Percentiles rank a stretch among this genome's conserved stretches.
phyloP scores from a whole-genome alignment of 495 filamentous ascomycete genomes.

The Bryoglossum gracile region DNA sequence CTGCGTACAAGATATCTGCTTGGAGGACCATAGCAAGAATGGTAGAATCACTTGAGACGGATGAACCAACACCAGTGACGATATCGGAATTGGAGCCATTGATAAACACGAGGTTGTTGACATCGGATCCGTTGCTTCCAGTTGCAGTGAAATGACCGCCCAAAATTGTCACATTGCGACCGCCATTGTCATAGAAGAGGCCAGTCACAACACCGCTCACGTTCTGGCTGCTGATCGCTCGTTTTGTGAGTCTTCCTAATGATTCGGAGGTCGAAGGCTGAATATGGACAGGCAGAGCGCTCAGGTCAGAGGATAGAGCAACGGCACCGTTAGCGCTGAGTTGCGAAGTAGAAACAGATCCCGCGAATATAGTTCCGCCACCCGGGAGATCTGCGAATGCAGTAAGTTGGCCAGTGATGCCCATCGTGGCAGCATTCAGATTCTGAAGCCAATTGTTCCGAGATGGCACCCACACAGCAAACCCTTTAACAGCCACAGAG shows the following conservation, averaged over 20 bases:
- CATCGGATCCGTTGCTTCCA: constrained; percentile 57
- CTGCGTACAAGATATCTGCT: constrained; percentile 68
- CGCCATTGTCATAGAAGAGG: constrained; percentile 60
- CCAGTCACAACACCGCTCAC: constrained; percentile 64
- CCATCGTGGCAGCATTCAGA: constrained; percentile 55
- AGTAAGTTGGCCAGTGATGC: constrained; percentile 63
- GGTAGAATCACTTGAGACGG: constrained; percentile 61
- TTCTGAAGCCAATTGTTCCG: constrained; percentile 83
- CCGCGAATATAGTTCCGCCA: constrained; percentile 62
- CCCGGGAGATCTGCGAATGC: constrained; percentile 55
- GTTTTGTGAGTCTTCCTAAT: constrained; percentile 42
- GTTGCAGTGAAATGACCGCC: constrained; percentile 80
- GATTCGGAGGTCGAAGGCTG: constrained; percentile 30
- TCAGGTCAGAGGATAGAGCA: constrained; percentile 45
- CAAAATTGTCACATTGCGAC: constrained; percentile 75
- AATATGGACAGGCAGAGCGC: constrained; percentile 56
- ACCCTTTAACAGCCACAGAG: constrained; percentile 57
- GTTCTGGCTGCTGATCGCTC: constrained; percentile 44
- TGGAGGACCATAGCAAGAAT: constrained; percentile 64
- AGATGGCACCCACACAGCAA: constrained; percentile 93
- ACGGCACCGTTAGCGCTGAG: constrained; percentile 63
- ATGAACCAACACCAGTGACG: constrained; percentile 64
- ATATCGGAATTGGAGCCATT: constrained; percentile 46
- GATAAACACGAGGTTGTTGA: constrained; percentile 75
- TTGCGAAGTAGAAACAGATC: constrained; percentile 64